Evolutionary conservation across 2,329 filamentous ascomycete species (phyloP).

Genomic region (Epichloe elymi): DNA sequence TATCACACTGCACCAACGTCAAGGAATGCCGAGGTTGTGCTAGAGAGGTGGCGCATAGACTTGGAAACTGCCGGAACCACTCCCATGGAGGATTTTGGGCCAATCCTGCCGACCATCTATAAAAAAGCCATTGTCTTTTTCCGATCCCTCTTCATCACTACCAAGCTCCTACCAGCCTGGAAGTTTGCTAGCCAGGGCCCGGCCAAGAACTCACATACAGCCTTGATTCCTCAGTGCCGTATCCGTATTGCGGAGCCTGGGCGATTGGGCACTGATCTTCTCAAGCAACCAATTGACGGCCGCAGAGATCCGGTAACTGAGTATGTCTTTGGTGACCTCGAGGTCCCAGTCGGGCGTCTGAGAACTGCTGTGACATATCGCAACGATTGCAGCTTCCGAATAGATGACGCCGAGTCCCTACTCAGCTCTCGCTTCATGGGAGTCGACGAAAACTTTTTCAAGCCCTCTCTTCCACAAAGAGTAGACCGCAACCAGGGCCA

Average conservation of each 20-base stretch:
- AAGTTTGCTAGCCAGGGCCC: slow-evolving; percentile 64
- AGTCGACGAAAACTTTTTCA: slow-evolving; percentile 76
- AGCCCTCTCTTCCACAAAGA: slow-evolving; percentile 57
- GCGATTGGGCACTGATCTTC: slow-evolving; percentile 47
- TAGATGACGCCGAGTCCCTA: slow-evolving; percentile 83
- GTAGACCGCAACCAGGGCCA: slow-evolving; percentile 22
- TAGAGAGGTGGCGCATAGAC: slow-evolving; percentile 86
- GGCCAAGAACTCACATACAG: slow-evolving; percentile 53
- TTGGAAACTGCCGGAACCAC: slow-evolving; percentile 39
- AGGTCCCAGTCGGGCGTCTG: slow-evolving; percentile 76
- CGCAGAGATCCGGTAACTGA: slow-evolving; percentile 43
- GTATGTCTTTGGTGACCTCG: slow-evolving; percentile 70
- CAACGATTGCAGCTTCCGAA: slow-evolving; percentile 76
- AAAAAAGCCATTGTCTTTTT: slow-evolving; percentile 96
- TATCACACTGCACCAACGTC: slow-evolving; percentile 26
- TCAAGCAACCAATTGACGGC: slow-evolving; percentile 32
- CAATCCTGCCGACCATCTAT: slow-evolving; percentile 72
- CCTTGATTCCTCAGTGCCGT: slow-evolving; percentile 67
- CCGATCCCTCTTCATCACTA: slow-evolving; percentile 75
- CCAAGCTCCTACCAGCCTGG: slow-evolving; percentile 74
- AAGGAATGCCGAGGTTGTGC: slow-evolving; percentile 57
- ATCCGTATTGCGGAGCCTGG: slow-evolving; percentile 51
- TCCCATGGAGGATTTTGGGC: slow-evolving; percentile 45
- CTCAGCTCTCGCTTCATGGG: slow-evolving; percentile 90
- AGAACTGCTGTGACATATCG: slow-evolving; percentile 74